Evolutionary conservation across 2,329 filamentous ascomycete species (phyloP), one percentile per base, ranked within the genome.

Genomic region (Byssothecium circinans): DNA sequence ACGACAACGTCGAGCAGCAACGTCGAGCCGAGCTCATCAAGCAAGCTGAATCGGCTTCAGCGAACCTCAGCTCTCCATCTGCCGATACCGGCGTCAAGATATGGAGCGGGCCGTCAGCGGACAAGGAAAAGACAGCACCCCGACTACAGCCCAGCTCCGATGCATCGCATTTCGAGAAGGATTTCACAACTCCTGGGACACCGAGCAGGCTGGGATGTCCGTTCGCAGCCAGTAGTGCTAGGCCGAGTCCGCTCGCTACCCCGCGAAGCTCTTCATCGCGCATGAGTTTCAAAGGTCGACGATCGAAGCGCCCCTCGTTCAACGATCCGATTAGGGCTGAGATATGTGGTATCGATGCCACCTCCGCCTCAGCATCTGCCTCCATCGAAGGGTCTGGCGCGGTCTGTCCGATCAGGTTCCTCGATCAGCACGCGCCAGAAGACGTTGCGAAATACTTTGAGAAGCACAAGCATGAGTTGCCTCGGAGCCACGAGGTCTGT

Each of bases 391-490:
- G 67, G 3, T 70, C 71, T 34, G 69, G 64, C n/a, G 73, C 82
- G 47, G 90, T 90, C 65, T 97, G 92, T 70, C 92, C 92, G 2
- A 97, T 97, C 50, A 88, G 92, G 39, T 96, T 88, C 74, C 78
- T 96, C 65, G 87, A 96, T 70, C 87, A 95, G 69, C 91, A 96
- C 66, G 91, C 90, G 2, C 89, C 92, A 2, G 89, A 96, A 74
- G 91, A 96, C 67, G 86, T 97, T 52, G 92, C 92, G 12, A 84
- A 88, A 63, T 97, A 96, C 69, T 90, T 97, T 64, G 89, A 96
- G 69, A 91, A 86, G 43, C 91, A 96, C 75, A 96, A 96, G 70
- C 91, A 97, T 72, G 88, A 96, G 70, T 82, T 97, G 44, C 92
- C 92, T 8, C 84, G 92, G 60, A 96, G 91, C 68, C 92, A 97